These are phyloP conservation scores for Hypoxylon sp. DNA, from an alignment of 2,329 filamentous ascomycete genomes.

Conservation along the genomic window DNA sequence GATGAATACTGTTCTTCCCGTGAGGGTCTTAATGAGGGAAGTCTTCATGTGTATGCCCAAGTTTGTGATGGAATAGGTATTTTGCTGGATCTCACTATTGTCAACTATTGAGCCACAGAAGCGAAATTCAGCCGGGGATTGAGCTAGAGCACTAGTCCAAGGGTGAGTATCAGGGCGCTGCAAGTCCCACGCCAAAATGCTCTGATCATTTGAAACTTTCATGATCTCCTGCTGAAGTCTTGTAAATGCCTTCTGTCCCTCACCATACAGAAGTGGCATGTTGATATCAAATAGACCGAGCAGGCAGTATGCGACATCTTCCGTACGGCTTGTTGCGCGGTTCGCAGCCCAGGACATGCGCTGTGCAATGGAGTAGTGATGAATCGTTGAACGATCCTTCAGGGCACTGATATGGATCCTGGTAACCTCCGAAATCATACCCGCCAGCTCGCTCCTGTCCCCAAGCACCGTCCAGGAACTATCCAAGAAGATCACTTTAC, in stretches of 20 bases:
- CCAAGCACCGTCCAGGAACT: slow-evolving; percentile 35
- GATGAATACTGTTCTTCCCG: neutral
- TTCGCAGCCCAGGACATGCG: slow-evolving; percentile 58
- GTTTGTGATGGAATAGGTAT: slow-evolving; percentile 38
- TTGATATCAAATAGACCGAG: slow-evolving; percentile 60
- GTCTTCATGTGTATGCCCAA: slow-evolving; percentile 37
- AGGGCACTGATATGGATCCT: slow-evolving; percentile 44
- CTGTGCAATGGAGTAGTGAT: slow-evolving; percentile 51
- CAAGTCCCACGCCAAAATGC: slow-evolving; percentile 50
- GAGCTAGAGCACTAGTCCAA: slow-evolving; percentile 33
- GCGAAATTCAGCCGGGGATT: slow-evolving; percentile 32
- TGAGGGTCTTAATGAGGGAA: neutral
- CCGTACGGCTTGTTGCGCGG: slow-evolving; percentile 51
- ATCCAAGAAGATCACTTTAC: slow-evolving; percentile 46
- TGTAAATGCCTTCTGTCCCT: slow-evolving; percentile 52
- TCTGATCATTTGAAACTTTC: slow-evolving; percentile 48
- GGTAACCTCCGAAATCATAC: slow-evolving; percentile 29
- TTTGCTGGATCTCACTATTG: neutral
- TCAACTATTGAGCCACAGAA: slow-evolving; percentile 43
- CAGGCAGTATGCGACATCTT: slow-evolving; percentile 61
- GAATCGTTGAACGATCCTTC: slow-evolving; percentile 35
- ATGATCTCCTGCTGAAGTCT: slow-evolving; percentile 56
- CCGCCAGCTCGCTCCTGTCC: slow-evolving; percentile 13
- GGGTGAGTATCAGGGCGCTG: rapidly evolving
- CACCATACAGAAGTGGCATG: slow-evolving; percentile 61